Percentiles rank a stretch among this genome's conserved stretches.
phyloP scores from a whole-genome alignment of 768 basidiomycete genomes.

The Cubamyces lactineus region DNA sequence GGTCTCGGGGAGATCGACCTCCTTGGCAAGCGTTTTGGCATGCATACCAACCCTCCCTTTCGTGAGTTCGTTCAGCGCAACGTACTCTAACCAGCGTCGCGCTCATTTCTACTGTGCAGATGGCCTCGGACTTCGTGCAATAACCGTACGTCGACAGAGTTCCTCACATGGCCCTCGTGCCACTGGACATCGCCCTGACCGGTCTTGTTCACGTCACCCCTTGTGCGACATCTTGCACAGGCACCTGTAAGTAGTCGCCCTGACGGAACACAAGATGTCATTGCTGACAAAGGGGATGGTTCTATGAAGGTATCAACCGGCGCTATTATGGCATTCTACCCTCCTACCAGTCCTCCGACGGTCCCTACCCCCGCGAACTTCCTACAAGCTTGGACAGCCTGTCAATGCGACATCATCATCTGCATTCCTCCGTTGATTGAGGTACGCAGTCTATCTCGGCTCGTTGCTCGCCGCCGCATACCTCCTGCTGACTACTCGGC shows the following conservation, averaged over 20 bases:
- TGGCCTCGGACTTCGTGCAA: background rate
- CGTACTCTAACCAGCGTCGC: background rate
- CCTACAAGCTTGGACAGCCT: conserved; percentile 4
- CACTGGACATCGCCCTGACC: no score
- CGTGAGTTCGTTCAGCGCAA: conserved; percentile 17
- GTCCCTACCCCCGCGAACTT: conserved; percentile 21
- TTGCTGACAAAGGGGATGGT: background rate
- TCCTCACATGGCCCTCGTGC: no score
- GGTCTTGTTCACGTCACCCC: no score
- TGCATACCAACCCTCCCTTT: conserved; percentile 29
- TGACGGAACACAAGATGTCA: no score
- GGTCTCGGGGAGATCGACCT: conserved; percentile 24
- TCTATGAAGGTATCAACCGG: conserved; percentile 9
- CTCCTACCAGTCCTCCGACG: conserved; percentile 8
- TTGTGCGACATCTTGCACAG: no score
- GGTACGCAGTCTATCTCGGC: background rate
- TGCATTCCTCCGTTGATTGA: conserved; percentile 23
- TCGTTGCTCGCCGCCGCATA: no score
- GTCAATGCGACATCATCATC: conserved; percentile 16
- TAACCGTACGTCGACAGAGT: no score
- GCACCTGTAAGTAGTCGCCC: no score
- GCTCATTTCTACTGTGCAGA: background rate
- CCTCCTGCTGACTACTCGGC: no score
- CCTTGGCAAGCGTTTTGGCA: conserved; percentile 16
- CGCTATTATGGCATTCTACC: conserved; percentile 14